These are phyloP conservation scores for Corymbia calophylla DNA, from an alignment of 441 rosid species.

Conservation along the genomic window DNA sequence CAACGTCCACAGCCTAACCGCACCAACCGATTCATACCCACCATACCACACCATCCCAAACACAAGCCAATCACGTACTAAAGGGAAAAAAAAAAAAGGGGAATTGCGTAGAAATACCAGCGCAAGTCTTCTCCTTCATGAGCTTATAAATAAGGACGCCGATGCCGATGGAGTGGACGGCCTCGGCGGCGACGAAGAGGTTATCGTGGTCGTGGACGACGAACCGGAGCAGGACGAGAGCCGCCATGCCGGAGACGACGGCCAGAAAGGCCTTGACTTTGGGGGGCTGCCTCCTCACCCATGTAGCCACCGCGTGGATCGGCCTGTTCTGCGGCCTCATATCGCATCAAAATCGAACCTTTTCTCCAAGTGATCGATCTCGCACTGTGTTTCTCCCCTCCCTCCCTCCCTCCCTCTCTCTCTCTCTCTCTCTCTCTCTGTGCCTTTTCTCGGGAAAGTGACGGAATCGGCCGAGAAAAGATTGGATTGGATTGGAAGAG, in stretches of 20 bases:
- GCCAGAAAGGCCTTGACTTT: slow-evolving; percentile 95
- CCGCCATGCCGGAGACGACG: slow-evolving; percentile 87
- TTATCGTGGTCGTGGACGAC: slow-evolving; percentile 96
- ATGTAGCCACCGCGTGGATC: slow-evolving; percentile 68
- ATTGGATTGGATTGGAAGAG: neutral
- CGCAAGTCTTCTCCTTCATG: slow-evolving; percentile 94
- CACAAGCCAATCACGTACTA: neutral
- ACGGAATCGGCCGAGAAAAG: neutral
- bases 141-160: slow-evolving; percentile 91
- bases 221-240: slow-evolving; percentile 78
- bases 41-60: neutral
- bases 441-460: neutral
- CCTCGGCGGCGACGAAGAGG: slow-evolving; percentile 98
- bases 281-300: slow-evolving; percentile 95
- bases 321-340: slow-evolving; percentile 48
- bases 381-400: neutral
- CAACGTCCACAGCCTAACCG: neutral
- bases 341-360: slow-evolving; percentile 10
- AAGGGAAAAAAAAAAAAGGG: neutral
- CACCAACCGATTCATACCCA: neutral
- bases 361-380: neutral
- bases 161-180: slow-evolving; percentile 94
- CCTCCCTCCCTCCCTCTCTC: neutral
- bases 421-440: neutral
- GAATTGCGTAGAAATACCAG: slow-evolving; percentile 38